A percentile compares a stretch with the other conserved stretches of the same genome.
phyloP scores from a whole-genome alignment of 805 yeast genomes.

The Saccharomycodes ludwigii region DNA sequence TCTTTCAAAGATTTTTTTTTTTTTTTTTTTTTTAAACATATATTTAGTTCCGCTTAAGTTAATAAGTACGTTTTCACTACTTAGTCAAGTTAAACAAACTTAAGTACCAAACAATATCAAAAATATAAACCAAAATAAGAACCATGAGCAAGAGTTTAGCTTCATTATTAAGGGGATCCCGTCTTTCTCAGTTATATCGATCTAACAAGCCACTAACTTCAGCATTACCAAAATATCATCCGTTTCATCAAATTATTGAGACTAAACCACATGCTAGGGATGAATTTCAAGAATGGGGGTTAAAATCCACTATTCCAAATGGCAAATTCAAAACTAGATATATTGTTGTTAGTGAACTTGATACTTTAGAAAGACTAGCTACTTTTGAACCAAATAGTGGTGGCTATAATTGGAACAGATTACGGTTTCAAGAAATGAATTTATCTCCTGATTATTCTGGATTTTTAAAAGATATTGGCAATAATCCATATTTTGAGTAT shows the following conservation, averaged over 20 bases:
- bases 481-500: too few species aligned
- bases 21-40: neutral
- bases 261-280: constrained; percentile 52
- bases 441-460: constrained; percentile 23
- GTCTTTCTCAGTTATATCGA: constrained; percentile 3
- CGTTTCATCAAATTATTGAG: constrained; percentile 64
- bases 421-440: constrained; percentile 59
- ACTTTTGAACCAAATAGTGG: constrained; percentile 57
- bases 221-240: constrained; percentile 22
- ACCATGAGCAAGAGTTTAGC: constrained; percentile 2
- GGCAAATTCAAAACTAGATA: constrained; percentile 40
- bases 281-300: constrained; percentile 59
- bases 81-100: neutral
- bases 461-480: constrained; percentile 2
- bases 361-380: constrained; percentile 54
- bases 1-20: neutral
- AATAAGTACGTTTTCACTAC: too few species aligned
- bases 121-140: neutral
- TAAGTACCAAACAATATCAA: neutral
- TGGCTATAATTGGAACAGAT: constrained; percentile 40
- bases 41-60: too few species aligned
- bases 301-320: constrained; percentile 57
- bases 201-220: constrained; percentile 5
- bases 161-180: constrained; percentile 5
- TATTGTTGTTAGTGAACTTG: constrained; percentile 53